These are phyloP conservation scores for Neopestalotiopsis sp. DNA, from an alignment of 2,329 filamentous ascomycete genomes.

Conservation along the genomic window DNA sequence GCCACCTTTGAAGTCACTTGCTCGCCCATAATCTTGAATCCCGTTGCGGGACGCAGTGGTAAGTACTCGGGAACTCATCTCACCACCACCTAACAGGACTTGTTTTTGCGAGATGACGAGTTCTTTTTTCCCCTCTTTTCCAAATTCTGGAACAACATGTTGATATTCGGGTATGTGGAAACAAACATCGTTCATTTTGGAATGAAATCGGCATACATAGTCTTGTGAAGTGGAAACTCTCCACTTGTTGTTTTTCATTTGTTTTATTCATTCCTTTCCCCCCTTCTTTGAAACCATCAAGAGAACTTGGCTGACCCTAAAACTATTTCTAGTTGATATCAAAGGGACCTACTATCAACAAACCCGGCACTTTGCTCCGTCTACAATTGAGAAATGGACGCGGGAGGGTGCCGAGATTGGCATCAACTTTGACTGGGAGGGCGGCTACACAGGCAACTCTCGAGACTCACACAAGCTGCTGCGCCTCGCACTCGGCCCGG, in stretches of 20 bases:
- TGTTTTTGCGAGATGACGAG: neutral
- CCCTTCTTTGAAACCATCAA: neutral
- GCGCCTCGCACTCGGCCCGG: constrained; percentile 41
- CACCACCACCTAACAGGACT: neutral
- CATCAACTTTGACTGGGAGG: constrained; percentile 44
- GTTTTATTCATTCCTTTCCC: no score
- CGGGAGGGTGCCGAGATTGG: constrained; percentile 39
- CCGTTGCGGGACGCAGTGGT: constrained; percentile 33
- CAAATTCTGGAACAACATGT: neutral
- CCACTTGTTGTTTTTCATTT: neutral
- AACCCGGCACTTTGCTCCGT: constrained; percentile 31
- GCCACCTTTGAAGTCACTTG: constrained; percentile 52
- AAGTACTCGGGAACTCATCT: constrained; percentile 20
- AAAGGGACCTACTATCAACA: constrained; percentile 43
- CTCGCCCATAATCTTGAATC: constrained; percentile 50
- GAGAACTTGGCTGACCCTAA: neutral
- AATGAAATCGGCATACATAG: neutral
- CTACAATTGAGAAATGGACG: constrained; percentile 28
- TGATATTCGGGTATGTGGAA: neutral
- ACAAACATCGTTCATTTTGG: neutral
- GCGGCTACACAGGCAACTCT: constrained; percentile 49
- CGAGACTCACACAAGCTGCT: constrained; percentile 53
- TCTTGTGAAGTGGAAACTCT: neutral
- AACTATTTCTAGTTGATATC: constrained; percentile 34
- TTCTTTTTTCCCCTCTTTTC: neutral